A percentile compares a stretch with the other conserved stretches of the same genome.
Evolutionary conservation across 306 rosid species (phyloP).

Genomic region (Cucumis melo): DNA sequence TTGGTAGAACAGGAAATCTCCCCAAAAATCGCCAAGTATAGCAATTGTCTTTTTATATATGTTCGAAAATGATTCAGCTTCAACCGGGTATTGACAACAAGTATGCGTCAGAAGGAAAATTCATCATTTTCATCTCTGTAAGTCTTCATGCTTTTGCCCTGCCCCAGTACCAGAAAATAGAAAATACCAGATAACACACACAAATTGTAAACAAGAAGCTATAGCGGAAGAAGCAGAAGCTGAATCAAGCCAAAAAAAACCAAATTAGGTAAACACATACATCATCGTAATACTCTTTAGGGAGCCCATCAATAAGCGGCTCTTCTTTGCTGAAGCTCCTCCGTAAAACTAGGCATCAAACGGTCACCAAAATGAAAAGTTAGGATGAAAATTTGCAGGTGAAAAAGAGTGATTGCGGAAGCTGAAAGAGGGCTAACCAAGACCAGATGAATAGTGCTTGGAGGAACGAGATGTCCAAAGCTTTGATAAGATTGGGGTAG

Average conservation of each 20-base stretch:
- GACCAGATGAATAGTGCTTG: slow-evolving; percentile 10
- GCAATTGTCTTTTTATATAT: not conserved
- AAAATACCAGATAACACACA: not conserved
- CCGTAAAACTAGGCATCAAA: slow-evolving; percentile 31
- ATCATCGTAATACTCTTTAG: slow-evolving; percentile 86
- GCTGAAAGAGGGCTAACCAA: slow-evolving; percentile 28
- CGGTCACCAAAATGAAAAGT: not conserved
- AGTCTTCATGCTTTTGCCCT: not conserved
- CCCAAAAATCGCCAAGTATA: not conserved
- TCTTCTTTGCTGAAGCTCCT: slow-evolving; percentile 41
- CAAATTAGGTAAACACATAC: slow-evolving; percentile 18
- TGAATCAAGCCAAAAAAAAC: not conserved
- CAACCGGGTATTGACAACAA: not conserved
- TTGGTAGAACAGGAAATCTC: not conserved
- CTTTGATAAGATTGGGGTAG: not conserved
- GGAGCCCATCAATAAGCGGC: slow-evolving; percentile 64
- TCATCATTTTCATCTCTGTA: not conserved
- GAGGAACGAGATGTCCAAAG: not conserved
- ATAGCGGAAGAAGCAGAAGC: not conserved
- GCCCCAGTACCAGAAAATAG: not conserved
- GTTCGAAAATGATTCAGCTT: not conserved
- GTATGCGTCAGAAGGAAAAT: not conserved
- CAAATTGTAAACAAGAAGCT: not conserved
- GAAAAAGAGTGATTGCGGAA: not conserved
- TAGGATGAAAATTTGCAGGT: not conserved